These are phyloP conservation scores for Tuber microsphaerosporum DNA, from an alignment of 495 filamentous ascomycete genomes.

Conservation along the genomic window DNA sequence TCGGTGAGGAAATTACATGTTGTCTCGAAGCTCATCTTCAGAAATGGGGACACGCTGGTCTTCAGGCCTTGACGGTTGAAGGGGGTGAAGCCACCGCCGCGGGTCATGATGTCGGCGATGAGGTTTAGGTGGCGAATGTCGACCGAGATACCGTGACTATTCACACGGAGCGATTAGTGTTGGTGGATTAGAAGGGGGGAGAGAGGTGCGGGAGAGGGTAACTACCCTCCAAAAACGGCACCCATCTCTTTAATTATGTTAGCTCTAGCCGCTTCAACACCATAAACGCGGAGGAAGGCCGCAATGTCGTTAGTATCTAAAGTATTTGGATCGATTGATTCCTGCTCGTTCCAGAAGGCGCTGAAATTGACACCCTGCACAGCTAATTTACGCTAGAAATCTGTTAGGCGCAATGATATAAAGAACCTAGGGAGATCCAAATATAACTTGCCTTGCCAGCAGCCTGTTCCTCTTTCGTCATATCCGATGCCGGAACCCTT, in stretches of 20 bases:
- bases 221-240: slow-evolving; percentile 62
- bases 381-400: slow-evolving; percentile 37
- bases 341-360: slow-evolving; percentile 77
- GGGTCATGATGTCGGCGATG: slow-evolving; percentile 94
- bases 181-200: not conserved
- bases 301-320: slow-evolving; percentile 90
- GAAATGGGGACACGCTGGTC: slow-evolving; percentile 75
- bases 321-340: slow-evolving; percentile 76
- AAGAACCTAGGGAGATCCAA: not conserved
- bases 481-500: slow-evolving; percentile 58
- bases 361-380: slow-evolving; percentile 81
- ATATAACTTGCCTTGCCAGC: slow-evolving; percentile 32
- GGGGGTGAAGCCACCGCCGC: slow-evolving; percentile 73
- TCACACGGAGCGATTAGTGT: not conserved
- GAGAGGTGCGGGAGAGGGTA: not conserved
- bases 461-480: slow-evolving; percentile 40
- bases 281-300: slow-evolving; percentile 74
- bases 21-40: slow-evolving; percentile 99
- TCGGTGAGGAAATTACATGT: slow-evolving; percentile 88
- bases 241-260: slow-evolving; percentile 82
- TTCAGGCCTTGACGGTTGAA: slow-evolving; percentile 87
- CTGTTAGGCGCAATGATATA: slow-evolving; percentile 1
- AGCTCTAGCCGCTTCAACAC: slow-evolving; percentile 82
- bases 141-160: slow-evolving; percentile 80
- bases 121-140: slow-evolving; percentile 89